phyloP scores from a whole-genome alignment of 164 flowering plant genomes.

The Litsea cubeba region DNA sequence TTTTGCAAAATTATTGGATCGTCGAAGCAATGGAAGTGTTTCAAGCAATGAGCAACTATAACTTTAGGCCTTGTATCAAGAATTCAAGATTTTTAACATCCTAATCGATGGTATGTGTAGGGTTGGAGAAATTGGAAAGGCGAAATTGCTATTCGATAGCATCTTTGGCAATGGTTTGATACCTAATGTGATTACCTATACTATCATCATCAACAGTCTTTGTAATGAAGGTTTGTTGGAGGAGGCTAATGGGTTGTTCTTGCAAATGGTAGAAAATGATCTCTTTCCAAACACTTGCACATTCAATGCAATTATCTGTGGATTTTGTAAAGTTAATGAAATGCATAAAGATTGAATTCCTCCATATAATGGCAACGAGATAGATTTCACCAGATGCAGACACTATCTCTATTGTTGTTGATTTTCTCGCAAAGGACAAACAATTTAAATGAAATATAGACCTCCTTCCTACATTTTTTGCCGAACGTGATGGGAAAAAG shows the following conservation, averaged over 20 bases:
- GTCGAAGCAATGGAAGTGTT: conserved; percentile 35
- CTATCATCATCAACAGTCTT: conserved; percentile 38
- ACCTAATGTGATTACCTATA: conserved; percentile 39
- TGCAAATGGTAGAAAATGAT: conserved; percentile 2
- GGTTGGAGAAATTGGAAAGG: conserved; percentile 30
- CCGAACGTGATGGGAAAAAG: too few relatives aligned
- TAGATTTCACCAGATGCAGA: conserved; percentile 29
- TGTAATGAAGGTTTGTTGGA: conserved; percentile 35
- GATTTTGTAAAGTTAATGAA: background rate
- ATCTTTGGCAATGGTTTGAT: conserved; percentile 25
- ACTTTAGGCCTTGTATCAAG: conserved; percentile 9
- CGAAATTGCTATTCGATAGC: conserved; percentile 30
- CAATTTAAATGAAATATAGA: too few relatives aligned
- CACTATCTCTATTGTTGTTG: conserved; percentile 30
- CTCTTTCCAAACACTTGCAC: background rate
- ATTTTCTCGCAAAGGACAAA: conserved; percentile 32
- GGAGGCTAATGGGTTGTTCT: conserved; percentile 35
- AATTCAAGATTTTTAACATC: conserved; percentile 23
- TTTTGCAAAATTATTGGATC: conserved; percentile 33
- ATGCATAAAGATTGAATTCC: conserved; percentile 23
- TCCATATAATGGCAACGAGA: conserved; percentile 40
- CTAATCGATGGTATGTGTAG: conserved; percentile 29
- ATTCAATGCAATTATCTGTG: background rate
- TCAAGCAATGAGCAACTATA: conserved; percentile 11
- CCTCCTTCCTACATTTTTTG: too few relatives aligned